Evolutionary conservation across 2,329 filamentous ascomycete genomes (phyloP), one percentile per base, ranked within the genome.

Genomic region (Alternaria brassicae): DNA sequence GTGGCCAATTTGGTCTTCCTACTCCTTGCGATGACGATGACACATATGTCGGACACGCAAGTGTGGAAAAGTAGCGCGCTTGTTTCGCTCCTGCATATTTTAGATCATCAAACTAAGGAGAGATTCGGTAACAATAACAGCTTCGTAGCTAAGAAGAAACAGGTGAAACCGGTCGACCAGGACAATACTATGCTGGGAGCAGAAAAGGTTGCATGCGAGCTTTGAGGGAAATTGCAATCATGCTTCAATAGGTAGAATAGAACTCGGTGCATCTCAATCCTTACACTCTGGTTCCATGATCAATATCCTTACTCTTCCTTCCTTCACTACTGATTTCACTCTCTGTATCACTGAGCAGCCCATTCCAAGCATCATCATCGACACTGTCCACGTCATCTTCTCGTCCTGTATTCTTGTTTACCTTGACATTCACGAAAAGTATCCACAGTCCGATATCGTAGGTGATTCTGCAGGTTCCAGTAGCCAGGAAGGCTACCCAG

Each of bases 361-460:
- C 72, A 52, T 72, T 57, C 72, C 69, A 72, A 10, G 70, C 71
- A 15, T 68, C 69, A 36, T 73, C 71, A 30, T 70, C 66, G 15
- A 70, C 58, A 47, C 63, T 68, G n/a, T 70, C 68, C 13, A 32
- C 60, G 37, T 70, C 67, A 1, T 70, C 65, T 25, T 65, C 58
- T 32, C 53, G 65, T 37, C 59, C 45, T 30, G 30, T 54, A 49
- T 66, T 58, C 28, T 67, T 67, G 5, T 70, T 58, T 4, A 77
- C 64, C 42, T 74, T 76, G 8, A 76, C 70, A 58, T 76, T 78
- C 4, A 77, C 70, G 59, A 79, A 79, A 39, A 79, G 53, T 7
- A 75, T 69, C 70, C 73, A 78, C 25, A 79, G 30, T 2, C 77
- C 77, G 19, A 79, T 50, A 56, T 79, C 77, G 51, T 79, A 79